Conservation (phyloP, 2,329 filamentous ascomycete species). For the Colletotrichum noveboracense region DNA sequence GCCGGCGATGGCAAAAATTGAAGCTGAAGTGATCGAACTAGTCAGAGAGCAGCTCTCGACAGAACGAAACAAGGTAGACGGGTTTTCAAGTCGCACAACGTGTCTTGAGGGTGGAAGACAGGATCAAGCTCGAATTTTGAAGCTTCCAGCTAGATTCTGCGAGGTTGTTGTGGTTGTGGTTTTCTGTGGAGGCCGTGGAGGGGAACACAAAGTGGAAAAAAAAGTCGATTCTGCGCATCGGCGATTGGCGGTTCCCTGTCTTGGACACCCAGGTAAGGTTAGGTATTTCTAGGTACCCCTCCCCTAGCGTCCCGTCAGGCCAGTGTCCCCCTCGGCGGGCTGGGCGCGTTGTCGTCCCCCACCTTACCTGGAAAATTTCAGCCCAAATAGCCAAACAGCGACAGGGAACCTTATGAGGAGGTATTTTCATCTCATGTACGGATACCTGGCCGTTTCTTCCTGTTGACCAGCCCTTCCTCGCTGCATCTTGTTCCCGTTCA, state of each 20-base stretch:
- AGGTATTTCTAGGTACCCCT: background rate
- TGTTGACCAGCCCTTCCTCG: background rate
- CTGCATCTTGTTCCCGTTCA: background rate
- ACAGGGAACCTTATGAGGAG: background rate
- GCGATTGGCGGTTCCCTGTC: background rate
- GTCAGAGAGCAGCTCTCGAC: background rate
- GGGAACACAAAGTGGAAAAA: constrained; percentile 5
- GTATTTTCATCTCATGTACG: background rate
- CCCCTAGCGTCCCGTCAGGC: background rate
- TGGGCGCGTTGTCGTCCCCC: background rate
- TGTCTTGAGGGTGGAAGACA: background rate
- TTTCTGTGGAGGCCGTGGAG: background rate
- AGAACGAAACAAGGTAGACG: background rate
- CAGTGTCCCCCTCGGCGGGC: background rate
- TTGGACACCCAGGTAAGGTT: background rate
- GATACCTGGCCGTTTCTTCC: background rate
- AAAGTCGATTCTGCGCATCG: constrained; percentile 12
- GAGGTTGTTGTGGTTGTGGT: constrained; percentile 6
- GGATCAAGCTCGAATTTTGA: constrained; percentile 9
- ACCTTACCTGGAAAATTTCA: constrained; percentile 8
- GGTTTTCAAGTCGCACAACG: background rate
- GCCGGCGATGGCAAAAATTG: background rate
- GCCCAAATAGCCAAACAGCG: constrained; percentile 8
- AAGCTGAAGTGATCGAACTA: background rate
- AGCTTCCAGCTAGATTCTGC: constrained; percentile 7